Base-by-base conservation (phyloP, 2,329 filamentous ascomycete species). In the Ophiosphaerella herpotricha region DNA sequence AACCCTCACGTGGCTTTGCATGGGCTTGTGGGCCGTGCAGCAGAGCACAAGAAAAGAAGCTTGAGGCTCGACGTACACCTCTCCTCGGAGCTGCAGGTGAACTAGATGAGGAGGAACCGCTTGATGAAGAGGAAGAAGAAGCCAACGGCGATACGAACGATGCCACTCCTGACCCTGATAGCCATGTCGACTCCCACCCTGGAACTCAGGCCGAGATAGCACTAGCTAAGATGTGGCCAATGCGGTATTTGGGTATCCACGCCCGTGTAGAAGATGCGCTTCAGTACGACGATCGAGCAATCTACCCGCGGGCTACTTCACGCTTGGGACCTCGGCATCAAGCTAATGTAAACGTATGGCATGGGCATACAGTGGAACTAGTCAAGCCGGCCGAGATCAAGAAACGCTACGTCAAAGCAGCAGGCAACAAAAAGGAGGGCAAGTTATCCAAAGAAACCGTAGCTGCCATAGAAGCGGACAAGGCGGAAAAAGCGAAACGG, bases 1-100 rank as follows among this genome's bases (percentile, higher is more conserved):
- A 99, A 75, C 94, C 94, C 16, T 96, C 93, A 39, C 88, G 94
- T 74, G 94, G 94, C 34, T 99, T 99, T 75, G 94, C 91, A 4
- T 99, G 94, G 94, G 93, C 94, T 26, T 99, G 94, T 74, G 94
- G 90, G 46, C 89, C 93, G 51, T 99, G 94, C 75, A 97, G 91
- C 73, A 87, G 93, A 65, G 92, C 91, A n/a, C 92, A 96, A 70
- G 94, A 97, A 74, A 86, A 90, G 62, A 95, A 90, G 73, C 79
- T 97, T 24, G 92, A 97, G 77, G 91, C 91, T 51, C 87, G 91
- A 50, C 88, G 95, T 68, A 96, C 91, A 0, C 90, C 92, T 21
- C 85, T 87, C 40, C 75, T 89, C 23, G 82, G 84, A 38, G 80
- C 80, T 33, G 67, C 74, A 29, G 77, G 74, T 12, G 74, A 75